Evolutionary conservation across 2,329 filamentous ascomycete species (phyloP).

Genomic region (Nemania sp.): DNA sequence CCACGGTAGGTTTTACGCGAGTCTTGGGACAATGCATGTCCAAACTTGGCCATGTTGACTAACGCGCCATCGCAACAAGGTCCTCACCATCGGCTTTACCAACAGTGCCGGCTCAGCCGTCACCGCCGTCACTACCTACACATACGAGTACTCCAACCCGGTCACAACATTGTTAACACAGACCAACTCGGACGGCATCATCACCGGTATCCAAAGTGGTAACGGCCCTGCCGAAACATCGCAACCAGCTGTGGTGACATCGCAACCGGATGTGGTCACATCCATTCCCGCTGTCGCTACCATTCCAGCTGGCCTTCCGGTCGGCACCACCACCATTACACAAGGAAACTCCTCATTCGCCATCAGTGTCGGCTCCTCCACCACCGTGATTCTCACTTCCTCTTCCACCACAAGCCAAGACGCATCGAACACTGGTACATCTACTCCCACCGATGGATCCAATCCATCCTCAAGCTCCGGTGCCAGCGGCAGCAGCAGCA

Average conservation of each 20-base stretch:
- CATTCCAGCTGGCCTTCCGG: conserved; percentile 44
- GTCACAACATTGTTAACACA: conserved; percentile 23
- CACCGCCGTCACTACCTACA: conserved; percentile 22
- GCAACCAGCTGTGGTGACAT: conserved; percentile 11
- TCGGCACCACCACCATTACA: conserved; percentile 14
- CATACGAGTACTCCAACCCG: conserved; percentile 27
- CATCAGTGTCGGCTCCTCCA: conserved; percentile 21
- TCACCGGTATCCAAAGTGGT: conserved; percentile 19
- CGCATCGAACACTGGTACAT: conserved; percentile 6
- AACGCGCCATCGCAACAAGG: conserved; percentile 9
- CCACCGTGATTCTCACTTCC: conserved; percentile 17
- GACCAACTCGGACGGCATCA: conserved; percentile 27
- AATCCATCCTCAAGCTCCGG: not conserved
- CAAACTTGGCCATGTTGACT: conserved; percentile 7
- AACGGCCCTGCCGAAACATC: conserved; percentile 5
- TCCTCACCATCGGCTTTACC: conserved; percentile 20
- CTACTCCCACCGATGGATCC: conserved; percentile 8
- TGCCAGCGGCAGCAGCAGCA: conserved; percentile 5
- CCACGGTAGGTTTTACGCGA: conserved; percentile 18
- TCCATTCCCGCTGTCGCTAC: conserved; percentile 34
- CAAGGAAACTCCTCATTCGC: conserved; percentile 17
- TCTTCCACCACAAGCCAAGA: conserved; percentile 3
- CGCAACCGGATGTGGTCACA: conserved; percentile 23
- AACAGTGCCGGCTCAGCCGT: conserved; percentile 16
- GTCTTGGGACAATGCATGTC: not conserved